Percentiles rank a stretch among this genome's conserved stretches.
Conservation (phyloP, 305 asterid genomes). For the Striga hermonthica region DNA sequence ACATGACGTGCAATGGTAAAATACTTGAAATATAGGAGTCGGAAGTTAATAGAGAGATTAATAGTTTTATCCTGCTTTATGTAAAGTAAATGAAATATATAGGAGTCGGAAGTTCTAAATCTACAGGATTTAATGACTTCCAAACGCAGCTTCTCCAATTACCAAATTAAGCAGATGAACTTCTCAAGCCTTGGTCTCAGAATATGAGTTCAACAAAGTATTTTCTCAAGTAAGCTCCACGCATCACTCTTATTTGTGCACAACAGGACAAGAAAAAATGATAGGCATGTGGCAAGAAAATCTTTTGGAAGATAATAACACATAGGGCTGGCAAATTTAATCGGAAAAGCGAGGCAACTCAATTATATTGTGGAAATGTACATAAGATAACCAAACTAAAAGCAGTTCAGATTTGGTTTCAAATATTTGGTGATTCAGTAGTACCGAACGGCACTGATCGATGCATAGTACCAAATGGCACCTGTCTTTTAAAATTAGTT, state of each 20-base stretch:
- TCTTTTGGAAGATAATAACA: background rate
- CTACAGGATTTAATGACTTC: background rate
- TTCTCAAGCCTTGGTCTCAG: background rate
- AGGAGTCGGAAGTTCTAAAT: background rate
- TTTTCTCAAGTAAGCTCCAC: background rate
- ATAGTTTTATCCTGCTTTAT: background rate
- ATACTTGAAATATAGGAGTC: too few relatives aligned
- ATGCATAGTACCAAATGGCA: too few relatives aligned
- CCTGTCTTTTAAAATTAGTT: too few relatives aligned
- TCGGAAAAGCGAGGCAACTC: too few relatives aligned
- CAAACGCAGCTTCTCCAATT: background rate
- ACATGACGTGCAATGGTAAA: background rate
- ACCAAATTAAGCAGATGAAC: background rate
- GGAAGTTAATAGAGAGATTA: background rate
- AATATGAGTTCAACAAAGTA: background rate
- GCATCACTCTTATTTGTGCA: slow-evolving; percentile 8
- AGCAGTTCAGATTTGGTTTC: too few relatives aligned
- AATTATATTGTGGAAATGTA: too few relatives aligned
- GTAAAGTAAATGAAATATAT: background rate
- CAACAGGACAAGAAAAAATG: background rate
- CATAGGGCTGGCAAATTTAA: too few relatives aligned
- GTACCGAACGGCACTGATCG: too few relatives aligned
- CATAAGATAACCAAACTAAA: too few relatives aligned
- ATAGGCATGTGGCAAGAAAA: background rate
- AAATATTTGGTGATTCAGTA: too few relatives aligned